Evolutionary conservation across 805 yeast species (phyloP).

Genomic region (Clavispora vitiphila): DNA sequence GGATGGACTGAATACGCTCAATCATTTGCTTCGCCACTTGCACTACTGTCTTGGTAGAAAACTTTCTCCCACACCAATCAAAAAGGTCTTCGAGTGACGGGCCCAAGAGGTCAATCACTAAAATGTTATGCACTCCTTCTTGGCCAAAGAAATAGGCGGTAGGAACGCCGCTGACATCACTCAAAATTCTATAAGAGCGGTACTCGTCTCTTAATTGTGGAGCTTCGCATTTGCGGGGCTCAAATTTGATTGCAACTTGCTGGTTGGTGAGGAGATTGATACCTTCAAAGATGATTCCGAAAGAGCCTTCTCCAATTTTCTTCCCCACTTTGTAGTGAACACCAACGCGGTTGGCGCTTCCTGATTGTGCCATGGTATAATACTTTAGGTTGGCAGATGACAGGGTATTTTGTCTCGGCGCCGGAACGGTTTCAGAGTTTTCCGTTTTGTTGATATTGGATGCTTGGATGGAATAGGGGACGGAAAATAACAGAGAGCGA

Average conservation of each 20-base stretch:
- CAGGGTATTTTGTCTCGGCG: background rate
- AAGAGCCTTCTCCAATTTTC: conserved; percentile 97
- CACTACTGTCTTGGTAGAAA: conserved; percentile 81
- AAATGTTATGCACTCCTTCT: conserved; percentile 92
- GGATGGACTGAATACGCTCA: conserved; percentile 76
- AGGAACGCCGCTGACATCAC: conserved; percentile 83
- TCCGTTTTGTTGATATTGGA: background rate
- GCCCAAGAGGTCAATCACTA: conserved; percentile 91
- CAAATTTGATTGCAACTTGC: conserved; percentile 95
- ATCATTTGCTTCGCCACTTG: conserved; percentile 96
- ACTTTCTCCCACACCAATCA: conserved; percentile 96
- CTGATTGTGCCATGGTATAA: conserved; percentile 32
- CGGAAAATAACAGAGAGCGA: background rate
- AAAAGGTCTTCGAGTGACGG: conserved; percentile 94
- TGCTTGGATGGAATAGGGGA: background rate
- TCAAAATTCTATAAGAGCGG: conserved; percentile 84
- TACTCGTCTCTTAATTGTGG: conserved; percentile 97
- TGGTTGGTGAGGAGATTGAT: conserved; percentile 84
- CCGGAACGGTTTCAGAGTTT: background rate
- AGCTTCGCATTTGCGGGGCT: conserved; percentile 94
- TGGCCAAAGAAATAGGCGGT: conserved; percentile 98
- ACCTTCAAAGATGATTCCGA: conserved; percentile 97
- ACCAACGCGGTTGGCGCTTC: conserved; percentile 70
- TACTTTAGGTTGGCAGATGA: background rate
- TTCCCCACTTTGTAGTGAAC: conserved; percentile 95